Evolutionary conservation across 2,329 filamentous ascomycete genomes (phyloP).

Genomic region (Leptosphaerulina australis): DNA sequence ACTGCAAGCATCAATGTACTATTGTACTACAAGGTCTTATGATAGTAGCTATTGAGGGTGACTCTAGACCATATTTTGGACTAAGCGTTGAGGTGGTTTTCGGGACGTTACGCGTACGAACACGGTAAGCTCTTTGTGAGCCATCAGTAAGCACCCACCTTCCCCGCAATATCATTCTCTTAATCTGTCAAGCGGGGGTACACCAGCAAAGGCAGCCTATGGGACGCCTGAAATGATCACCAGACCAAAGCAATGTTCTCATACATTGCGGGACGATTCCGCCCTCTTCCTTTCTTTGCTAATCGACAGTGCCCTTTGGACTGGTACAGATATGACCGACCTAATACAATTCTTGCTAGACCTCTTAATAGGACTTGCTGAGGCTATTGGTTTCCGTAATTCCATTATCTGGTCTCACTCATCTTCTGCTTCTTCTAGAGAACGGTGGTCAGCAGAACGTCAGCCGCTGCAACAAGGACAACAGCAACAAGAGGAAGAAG

Average conservation of each 20-base stretch:
- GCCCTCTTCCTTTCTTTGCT: neutral
- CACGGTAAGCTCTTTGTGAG: too few species aligned
- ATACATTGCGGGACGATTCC: conserved; percentile 6
- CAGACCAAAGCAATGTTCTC: too few species aligned
- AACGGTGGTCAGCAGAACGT: conserved; percentile 13
- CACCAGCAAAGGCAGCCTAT: too few species aligned
- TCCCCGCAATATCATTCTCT: too few species aligned
- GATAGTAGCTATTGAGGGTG: too few species aligned
- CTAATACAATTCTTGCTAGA: conserved; percentile 4
- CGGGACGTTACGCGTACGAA: too few species aligned
- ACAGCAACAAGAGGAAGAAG: neutral
- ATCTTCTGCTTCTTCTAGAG: conserved; percentile 5
- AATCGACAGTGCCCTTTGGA: neutral
- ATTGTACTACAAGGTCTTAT: neutral
- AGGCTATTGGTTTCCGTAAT: conserved; percentile 4
- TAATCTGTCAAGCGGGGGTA: too few species aligned
- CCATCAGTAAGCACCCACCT: too few species aligned
- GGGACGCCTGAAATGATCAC: too few species aligned
- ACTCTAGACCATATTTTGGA: too few species aligned
- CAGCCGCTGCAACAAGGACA: conserved; percentile 14
- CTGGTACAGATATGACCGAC: conserved; percentile 9
- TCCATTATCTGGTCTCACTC: conserved; percentile 11
- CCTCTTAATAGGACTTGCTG: neutral
- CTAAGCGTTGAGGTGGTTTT: too few species aligned
- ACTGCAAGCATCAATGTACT: neutral